Percentiles rank a stretch among this genome's conserved stretches.
Conservation (phyloP, 1,139 yeast species). For the Candida frijolesensis region DNA sequence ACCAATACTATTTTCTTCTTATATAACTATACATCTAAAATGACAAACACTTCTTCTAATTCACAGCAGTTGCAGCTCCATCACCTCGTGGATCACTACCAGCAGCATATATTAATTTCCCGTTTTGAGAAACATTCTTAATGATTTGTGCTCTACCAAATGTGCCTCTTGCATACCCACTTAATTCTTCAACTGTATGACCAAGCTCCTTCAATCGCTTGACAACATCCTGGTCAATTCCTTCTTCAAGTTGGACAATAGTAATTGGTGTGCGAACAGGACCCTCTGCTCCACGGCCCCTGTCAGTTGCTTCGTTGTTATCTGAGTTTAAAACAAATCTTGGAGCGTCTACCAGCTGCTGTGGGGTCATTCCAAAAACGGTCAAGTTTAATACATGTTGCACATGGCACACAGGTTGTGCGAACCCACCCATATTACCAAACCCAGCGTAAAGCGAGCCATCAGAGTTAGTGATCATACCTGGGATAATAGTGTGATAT, state of each 20-base stretch:
- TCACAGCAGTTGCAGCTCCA: slow-evolving; percentile 60
- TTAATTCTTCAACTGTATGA: slow-evolving; percentile 53
- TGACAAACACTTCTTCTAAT: slow-evolving; percentile 1
- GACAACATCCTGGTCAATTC: slow-evolving; percentile 47
- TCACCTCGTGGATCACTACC: slow-evolving; percentile 84
- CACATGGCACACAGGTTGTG: slow-evolving; percentile 86
- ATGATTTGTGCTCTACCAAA: slow-evolving; percentile 83
- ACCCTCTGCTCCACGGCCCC: slow-evolving; percentile 65
- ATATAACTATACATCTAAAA: neutral
- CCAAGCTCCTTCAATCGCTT: slow-evolving; percentile 53
- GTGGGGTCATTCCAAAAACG: slow-evolving; percentile 68
- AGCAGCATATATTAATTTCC: slow-evolving; percentile 56
- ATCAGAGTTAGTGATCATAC: slow-evolving; percentile 53
- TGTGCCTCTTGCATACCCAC: slow-evolving; percentile 46
- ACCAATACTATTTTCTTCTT: neutral
- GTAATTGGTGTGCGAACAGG: slow-evolving; percentile 66
- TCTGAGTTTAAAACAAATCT: slow-evolving; percentile 64
- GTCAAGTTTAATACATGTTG: slow-evolving; percentile 72
- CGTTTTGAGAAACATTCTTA: slow-evolving; percentile 42
- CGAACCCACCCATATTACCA: slow-evolving; percentile 89
- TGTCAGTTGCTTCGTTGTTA: slow-evolving; percentile 45
- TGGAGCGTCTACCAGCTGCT: slow-evolving; percentile 76
- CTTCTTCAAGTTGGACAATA: slow-evolving; percentile 67
- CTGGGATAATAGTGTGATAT: slow-evolving; percentile 85
- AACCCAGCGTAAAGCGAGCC: slow-evolving; percentile 63